Conservation (phyloP, 106 monocot genomes). For the Cymbidium sinense region DNA sequence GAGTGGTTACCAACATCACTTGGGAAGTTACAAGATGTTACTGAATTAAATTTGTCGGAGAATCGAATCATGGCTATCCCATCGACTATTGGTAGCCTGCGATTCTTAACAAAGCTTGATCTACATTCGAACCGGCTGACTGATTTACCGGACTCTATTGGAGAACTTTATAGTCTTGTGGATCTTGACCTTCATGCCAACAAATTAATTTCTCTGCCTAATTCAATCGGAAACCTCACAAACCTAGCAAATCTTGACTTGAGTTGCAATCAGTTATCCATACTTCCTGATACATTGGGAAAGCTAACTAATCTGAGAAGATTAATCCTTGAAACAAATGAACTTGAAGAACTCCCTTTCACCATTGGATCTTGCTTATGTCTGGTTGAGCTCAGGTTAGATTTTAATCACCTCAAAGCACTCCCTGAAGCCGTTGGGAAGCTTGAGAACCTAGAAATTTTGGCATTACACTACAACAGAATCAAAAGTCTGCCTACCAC, state of each 20-base stretch:
- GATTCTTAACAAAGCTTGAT: constrained; percentile 54
- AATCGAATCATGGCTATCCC: constrained; percentile 82
- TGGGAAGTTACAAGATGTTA: constrained; percentile 58
- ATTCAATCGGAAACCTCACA: constrained; percentile 58
- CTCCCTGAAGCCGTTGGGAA: constrained; percentile 90
- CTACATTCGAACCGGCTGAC: constrained; percentile 73
- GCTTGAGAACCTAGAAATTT: constrained; percentile 61
- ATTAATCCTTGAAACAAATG: constrained; percentile 78
- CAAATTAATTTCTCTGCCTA: constrained; percentile 63
- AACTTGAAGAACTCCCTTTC: constrained; percentile 93
- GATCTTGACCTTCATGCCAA: constrained; percentile 89
- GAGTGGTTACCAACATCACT: constrained; percentile 95
- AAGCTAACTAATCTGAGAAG: constrained; percentile 60
- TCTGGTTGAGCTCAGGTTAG: constrained; percentile 65
- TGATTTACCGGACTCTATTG: constrained; percentile 63
- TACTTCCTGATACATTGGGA: constrained; percentile 62
- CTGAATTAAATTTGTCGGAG: constrained; percentile 82
- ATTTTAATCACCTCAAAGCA: constrained; percentile 87
- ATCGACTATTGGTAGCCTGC: constrained; percentile 59
- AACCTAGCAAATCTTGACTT: constrained; percentile 69
- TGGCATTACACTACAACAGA: constrained; percentile 83
- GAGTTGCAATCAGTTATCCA: constrained; percentile 52
- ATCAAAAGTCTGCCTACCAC: constrained; percentile 79
- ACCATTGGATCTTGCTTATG: constrained; percentile 72
- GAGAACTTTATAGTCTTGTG: constrained; percentile 45